Evolutionary conservation across 495 filamentous ascomycete species (phyloP), one percentile per base, ranked within the genome.

Genomic region (Arthonia radiata): DNA sequence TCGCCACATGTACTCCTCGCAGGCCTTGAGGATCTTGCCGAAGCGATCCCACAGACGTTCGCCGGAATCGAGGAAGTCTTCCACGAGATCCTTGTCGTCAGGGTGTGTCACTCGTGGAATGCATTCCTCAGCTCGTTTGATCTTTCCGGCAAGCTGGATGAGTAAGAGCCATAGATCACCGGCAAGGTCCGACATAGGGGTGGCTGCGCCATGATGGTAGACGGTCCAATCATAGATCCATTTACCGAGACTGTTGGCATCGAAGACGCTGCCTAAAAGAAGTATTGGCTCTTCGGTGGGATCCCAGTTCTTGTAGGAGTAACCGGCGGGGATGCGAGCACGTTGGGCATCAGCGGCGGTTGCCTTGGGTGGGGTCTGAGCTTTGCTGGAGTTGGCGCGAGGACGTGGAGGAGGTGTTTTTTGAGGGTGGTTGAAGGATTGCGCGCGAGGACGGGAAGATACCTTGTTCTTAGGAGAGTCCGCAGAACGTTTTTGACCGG

Each of bases 151-250:
- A n/a, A 94, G 61, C 48, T 90, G 78, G 52, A 93, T 93, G 33
- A 94, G 59, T 23, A 93, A 56, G 17, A 93, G 64, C 86, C 86
- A 97, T 34, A 97, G 52, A 41, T 93, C 81, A 42, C 86, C 86
- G 12, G 86, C 82, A 43, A 91, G 69, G 32, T 92, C 81, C 22
- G 80, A 67, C 44, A 92, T 81, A 33, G 86, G 78, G 3, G 78
- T 79, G 15, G 64, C 65, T 7, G 79, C 61, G 22, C 80, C 80
- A 36, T 89, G 74, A 46, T 74, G 70, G 54, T 78, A 93, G 32
- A 93, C 78, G 17, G 86, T 93, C 86, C 86, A 97, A 59, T 97
- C 90, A 54, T 91, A 97, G 46, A 97, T 83, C 86, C 86, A 97
- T 50, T 92, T 91, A 41, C 86, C 86, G 10, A 97, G 62, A 13